A percentile compares a stretch with the other conserved stretches of the same genome.
Evolutionary conservation across 2,329 filamentous ascomycete genomes (phyloP).

Genomic region (Penicillium sp.): DNA sequence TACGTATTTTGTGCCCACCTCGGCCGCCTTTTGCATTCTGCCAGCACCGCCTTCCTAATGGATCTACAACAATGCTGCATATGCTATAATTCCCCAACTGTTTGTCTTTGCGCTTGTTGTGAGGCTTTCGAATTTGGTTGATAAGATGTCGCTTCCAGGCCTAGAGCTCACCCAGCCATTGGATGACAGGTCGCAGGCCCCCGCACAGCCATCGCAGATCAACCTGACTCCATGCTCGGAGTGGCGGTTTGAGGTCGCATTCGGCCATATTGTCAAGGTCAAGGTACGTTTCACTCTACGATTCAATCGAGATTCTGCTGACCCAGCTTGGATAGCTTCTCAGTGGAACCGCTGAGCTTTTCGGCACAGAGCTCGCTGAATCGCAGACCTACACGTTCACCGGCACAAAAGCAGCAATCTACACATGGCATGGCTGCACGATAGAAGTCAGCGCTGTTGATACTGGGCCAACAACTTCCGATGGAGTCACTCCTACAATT

Average conservation of each 20-base stretch:
- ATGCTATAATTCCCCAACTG: neutral
- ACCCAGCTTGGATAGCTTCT: slow-evolving; percentile 54
- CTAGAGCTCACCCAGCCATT: slow-evolving; percentile 66
- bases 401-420: slow-evolving; percentile 80
- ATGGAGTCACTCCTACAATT: slow-evolving; percentile 30
- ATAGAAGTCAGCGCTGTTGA: slow-evolving; percentile 70
- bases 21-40: neutral
- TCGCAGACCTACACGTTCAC: slow-evolving; percentile 78
- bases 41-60: neutral
- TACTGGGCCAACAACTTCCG: slow-evolving; percentile 41
- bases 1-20: neutral
- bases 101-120: neutral
- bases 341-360: slow-evolving; percentile 83
- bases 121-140: slow-evolving; percentile 7
- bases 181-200: slow-evolving; percentile 46
- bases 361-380: slow-evolving; percentile 86
- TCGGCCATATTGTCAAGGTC: slow-evolving; percentile 52
- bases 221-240: slow-evolving; percentile 66
- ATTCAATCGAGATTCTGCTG: neutral
- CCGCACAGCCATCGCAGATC: slow-evolving; percentile 47
- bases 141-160: slow-evolving; percentile 69
- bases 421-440: slow-evolving; percentile 87
- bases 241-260: slow-evolving; percentile 74
- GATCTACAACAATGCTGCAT: neutral
- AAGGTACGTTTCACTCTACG: slow-evolving; percentile 43